Evolutionary conservation across 306 rosid genomes (phyloP).

Genomic region (Ziziphus jujuba): DNA sequence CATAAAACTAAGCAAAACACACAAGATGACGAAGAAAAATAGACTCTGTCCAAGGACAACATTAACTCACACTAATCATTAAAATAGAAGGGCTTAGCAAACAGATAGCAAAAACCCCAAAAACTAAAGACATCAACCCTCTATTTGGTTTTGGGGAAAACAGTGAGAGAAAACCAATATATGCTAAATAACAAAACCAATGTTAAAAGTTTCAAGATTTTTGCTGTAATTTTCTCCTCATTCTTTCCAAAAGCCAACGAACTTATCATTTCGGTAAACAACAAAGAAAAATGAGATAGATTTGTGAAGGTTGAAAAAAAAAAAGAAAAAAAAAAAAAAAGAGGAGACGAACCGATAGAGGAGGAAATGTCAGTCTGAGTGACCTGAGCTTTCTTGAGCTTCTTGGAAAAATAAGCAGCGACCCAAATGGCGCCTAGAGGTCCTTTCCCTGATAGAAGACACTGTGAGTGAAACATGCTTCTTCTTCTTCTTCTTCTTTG

Average conservation of each 20-base stretch:
- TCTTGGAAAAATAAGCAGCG: conserved; percentile 69
- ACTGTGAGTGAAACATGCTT: conserved; percentile 49
- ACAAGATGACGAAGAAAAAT: neutral
- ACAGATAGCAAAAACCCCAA: neutral
- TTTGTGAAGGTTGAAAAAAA: neutral
- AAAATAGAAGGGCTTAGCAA: neutral
- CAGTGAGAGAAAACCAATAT: neutral
- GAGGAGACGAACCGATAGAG: conserved; percentile 58
- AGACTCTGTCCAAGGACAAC: neutral
- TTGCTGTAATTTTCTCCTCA: neutral
- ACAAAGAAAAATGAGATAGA: neutral
- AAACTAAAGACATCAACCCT: neutral
- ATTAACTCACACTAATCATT: neutral
- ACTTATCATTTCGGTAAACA: too few species aligned
- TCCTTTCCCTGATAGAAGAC: conserved; percentile 37
- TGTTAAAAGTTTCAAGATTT: neutral
- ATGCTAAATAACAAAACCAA: neutral
- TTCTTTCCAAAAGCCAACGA: neutral
- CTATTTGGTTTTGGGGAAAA: neutral
- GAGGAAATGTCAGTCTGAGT: conserved; percentile 55
- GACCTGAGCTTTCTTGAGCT: conserved; percentile 70
- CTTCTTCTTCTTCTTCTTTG: conserved; percentile 4
- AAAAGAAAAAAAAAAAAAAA: conserved; percentile 15
- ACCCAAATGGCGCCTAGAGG: conserved; percentile 60
- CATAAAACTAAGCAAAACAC: conserved; percentile 8